Base-by-base conservation (phyloP, 2,329 filamentous ascomycete genomes). In the Pseudopyricularia javanii region DNA sequence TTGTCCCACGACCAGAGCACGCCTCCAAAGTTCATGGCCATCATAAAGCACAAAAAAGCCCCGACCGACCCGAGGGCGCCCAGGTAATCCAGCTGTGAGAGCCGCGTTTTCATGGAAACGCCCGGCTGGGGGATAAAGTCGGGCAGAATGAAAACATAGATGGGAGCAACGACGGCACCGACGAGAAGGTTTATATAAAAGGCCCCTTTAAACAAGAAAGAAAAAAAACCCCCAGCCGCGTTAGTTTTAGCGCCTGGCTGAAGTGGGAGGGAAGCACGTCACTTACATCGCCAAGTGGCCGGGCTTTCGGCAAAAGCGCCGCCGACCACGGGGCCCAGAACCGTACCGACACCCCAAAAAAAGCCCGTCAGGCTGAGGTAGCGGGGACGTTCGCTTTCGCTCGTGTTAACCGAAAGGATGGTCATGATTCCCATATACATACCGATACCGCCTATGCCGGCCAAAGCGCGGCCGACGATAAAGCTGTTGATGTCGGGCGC, bases 151-250 rank as follows among this genome's bases (percentile, higher is more conserved):
- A 67, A 61, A 9, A 68, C n/a, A 50, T 59, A 67, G 2, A 61
- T 56, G 0, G 63, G 64, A 0, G 55, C 54, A 7, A 58, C 58
- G 37, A 68, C 61, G 26, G 58, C 71, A 7, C 64, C 76, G 1
- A 75, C 68, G 48, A 75, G 63, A 1, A 82, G 66, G 57, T 82
- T 82, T 64, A 82, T 74, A 58, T 83, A 83, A 54, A 76, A 76
- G 0, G 64, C 65, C 54, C 55, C 68, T 35, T 12, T 35, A 3
- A 4, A 2, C 4, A 35, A n/a, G n/a, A n/a, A n/a, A n/a, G n/a
- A n/a, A n/a, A n/a, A n/a, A n/a, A n/a, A n/a, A n/a, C n/a, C n/a
- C n/a, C n/a, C n/a, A n/a, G n/a, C n/a, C n/a, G n/a, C n/a, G n/a
- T n/a, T n/a, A n/a, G n/a, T n/a, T n/a, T n/a, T n/a, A n/a, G n/a